Evolutionary conservation across 2,329 filamentous ascomycete genomes (phyloP).

Genomic region (Ploettnerulaceae sp.): DNA sequence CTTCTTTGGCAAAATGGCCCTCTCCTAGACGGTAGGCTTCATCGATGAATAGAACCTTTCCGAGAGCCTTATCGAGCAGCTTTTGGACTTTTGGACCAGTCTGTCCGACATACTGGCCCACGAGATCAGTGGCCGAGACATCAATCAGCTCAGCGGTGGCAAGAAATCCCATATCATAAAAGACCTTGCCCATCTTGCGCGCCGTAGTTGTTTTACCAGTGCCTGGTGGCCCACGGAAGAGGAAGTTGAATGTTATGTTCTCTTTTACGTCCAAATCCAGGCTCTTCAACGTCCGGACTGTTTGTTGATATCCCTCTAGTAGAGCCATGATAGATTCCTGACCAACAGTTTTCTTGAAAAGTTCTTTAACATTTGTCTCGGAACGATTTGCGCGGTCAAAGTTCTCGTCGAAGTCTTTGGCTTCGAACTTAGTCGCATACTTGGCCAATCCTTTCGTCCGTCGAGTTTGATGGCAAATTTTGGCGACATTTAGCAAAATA

Average conservation of each 20-base stretch:
- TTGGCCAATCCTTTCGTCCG: constrained; percentile 16
- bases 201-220: constrained; percentile 73
- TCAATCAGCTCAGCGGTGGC: constrained; percentile 55
- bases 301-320: constrained; percentile 45
- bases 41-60: constrained; percentile 54
- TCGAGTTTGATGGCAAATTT: constrained; percentile 26
- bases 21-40: constrained; percentile 53
- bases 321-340: constrained; percentile 45
- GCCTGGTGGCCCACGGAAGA: constrained; percentile 52
- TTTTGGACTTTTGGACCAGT: constrained; percentile 62
- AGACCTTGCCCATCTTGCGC: constrained; percentile 67
- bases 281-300: constrained; percentile 41
- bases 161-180: constrained; percentile 69
- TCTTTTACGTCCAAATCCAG: constrained; percentile 46
- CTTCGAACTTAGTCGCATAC: constrained; percentile 30
- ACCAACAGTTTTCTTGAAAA: constrained; percentile 49
- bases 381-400: constrained; percentile 42
- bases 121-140: constrained; percentile 61
- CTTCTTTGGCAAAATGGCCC: constrained; percentile 51
- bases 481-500: constrained; percentile 57
- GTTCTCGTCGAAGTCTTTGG: constrained; percentile 48
- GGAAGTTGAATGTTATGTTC: constrained; percentile 51
- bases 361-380: constrained; percentile 38
- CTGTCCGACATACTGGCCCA: constrained; percentile 65
- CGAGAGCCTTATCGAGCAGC: constrained; percentile 48